phyloP scores from a whole-genome alignment of 805 yeast species.

The Cyberlindnera meyerae region DNA sequence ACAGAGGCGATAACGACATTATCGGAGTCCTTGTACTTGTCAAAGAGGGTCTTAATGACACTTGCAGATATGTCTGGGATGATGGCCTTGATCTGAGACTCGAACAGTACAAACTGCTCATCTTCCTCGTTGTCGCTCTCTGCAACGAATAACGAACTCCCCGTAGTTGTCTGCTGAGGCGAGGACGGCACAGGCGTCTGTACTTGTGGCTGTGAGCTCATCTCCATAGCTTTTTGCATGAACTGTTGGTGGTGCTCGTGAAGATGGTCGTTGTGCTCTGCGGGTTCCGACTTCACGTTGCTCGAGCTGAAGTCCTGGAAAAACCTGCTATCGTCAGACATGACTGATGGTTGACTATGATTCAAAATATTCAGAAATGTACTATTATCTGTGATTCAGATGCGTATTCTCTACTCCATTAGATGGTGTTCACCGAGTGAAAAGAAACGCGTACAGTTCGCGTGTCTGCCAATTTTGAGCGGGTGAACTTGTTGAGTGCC shows the following conservation, averaged over 20 bases:
- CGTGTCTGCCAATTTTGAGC: too few relatives aligned
- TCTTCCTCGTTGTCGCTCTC: conserved; percentile 18
- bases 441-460: too few relatives aligned
- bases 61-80: conserved; percentile 29
- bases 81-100: conserved; percentile 30
- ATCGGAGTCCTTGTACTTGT: conserved; percentile 23
- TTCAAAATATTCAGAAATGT: too few relatives aligned
- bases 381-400: too few relatives aligned
- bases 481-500: conserved; percentile 7
- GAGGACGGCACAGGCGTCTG: conserved; percentile 3
- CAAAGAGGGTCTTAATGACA: conserved; percentile 23
- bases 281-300: neutral
- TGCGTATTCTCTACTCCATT: too few relatives aligned
- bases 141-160: conserved; percentile 12
- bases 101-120: conserved; percentile 24
- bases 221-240: conserved; percentile 1
- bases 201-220: neutral
- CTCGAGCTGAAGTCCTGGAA: conserved; percentile 9
- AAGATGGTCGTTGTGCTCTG: neutral
- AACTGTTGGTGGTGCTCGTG: conserved; percentile 4
- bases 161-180: neutral
- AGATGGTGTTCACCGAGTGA: too few relatives aligned
- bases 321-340: conserved; percentile 14
- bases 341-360: too few relatives aligned
- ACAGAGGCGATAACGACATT: conserved; percentile 35